Percentiles rank a stretch among this genome's conserved stretches.
phyloP scores from a whole-genome alignment of 2,329 filamentous ascomycete genomes.

The Lachnellula cervina region DNA sequence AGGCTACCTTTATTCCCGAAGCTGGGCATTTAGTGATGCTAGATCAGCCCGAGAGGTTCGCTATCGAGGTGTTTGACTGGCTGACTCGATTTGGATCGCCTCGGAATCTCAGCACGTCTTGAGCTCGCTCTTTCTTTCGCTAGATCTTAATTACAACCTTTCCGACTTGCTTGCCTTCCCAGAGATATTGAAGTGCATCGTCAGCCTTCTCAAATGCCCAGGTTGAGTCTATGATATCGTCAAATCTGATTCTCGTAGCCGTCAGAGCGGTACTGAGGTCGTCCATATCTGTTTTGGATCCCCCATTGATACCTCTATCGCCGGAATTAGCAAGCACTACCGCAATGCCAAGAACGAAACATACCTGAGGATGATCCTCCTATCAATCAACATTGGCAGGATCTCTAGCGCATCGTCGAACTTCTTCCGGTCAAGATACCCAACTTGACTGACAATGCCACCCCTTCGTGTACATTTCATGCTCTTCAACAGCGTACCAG shows the following conservation, averaged over 20 bases:
- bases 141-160: background rate
- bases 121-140: background rate
- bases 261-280: background rate
- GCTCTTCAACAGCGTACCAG: slow-evolving; percentile 16
- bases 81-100: too few species aligned
- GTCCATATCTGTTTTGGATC: background rate
- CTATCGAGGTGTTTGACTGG: too few species aligned
- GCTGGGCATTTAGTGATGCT: too few species aligned
- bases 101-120: background rate
- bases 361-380: background rate
- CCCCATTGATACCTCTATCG: background rate
- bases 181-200: background rate
- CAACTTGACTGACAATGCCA: background rate
- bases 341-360: background rate
- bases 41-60: too few species aligned
- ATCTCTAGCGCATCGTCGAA: background rate
- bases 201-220: background rate
- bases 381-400: background rate
- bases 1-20: too few species aligned
- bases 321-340: background rate
- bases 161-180: background rate
- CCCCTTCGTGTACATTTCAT: background rate
- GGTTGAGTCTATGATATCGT: background rate
- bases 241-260: background rate
- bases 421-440: background rate